Base-by-base conservation (phyloP, 2,329 filamentous ascomycete genomes). In the Alternaria sp. region DNA sequence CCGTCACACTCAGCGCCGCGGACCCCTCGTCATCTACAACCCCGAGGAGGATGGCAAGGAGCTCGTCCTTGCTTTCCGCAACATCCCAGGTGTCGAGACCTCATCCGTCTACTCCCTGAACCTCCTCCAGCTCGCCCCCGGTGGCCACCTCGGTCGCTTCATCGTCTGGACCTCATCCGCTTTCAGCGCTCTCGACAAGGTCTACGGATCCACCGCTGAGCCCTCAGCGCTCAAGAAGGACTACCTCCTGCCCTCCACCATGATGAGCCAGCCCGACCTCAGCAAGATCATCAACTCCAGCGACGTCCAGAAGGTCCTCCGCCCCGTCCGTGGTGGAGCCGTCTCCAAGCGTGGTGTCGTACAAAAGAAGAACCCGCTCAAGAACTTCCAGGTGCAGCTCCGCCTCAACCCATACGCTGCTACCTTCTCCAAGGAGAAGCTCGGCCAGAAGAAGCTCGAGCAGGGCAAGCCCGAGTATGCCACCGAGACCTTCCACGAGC, bases 301-400 rank as follows among this genome's bases (percentile, higher is more conserved):
- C 80, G 96, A 99, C 87, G 92, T 98, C 84, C 96, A 99, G 91
- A 92, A 91, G 84, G 95, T 97, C 64, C 90, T 99, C 80, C 90
- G 92, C 78, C 93, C 91, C 67, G 93, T 94, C 84, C 96, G 94
- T 88, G 96, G 96, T 78, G 89, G 91, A 76, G 89, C 93, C 81
- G 85, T 90, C 81, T 96, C 94, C 85, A 97, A 97, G 90, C 93
- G 96, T 81, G 86, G 87, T 75, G 86, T 88, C 80, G 93, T 97
- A 75, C 95, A 97, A 90, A 99, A 99, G 94, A 98, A 98, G 94
- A 99, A 99, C 90, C 96, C 96, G 80, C 94, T 99, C 76, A 88
- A 88, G 86, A 99, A 99, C 92, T 97, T 94, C 90, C 96, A 98
- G 89, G 92, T 99, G 75, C 89, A 97, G 85, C 92, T 99, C 82